phyloP scores from a whole-genome alignment of 768 basidiomycete genomes.

The Roridomyces roridus region DNA sequence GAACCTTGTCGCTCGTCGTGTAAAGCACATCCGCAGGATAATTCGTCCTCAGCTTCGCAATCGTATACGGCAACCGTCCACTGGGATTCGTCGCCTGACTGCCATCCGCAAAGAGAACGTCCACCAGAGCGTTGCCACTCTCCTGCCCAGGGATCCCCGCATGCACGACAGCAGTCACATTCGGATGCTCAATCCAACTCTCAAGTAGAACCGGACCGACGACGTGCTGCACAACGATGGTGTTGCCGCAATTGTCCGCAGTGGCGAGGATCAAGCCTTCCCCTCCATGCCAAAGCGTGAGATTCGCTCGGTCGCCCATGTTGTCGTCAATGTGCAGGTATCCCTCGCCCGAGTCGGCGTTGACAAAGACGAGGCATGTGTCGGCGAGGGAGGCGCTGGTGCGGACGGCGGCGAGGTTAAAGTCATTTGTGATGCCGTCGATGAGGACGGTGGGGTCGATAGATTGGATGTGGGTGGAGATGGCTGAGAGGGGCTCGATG shows the following conservation, averaged over 20 bases:
- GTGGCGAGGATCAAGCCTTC: conserved; percentile 49
- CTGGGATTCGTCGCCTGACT: conserved; percentile 50
- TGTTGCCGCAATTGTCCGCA: conserved; percentile 60
- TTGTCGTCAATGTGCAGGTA: conserved; percentile 48
- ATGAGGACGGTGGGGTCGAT: conserved; percentile 40
- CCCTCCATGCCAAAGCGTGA: conserved; percentile 49
- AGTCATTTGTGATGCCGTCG: conserved; percentile 42
- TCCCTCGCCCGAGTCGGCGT: conserved; percentile 17
- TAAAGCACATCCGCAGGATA: conserved; percentile 40
- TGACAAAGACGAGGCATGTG: conserved; percentile 13
- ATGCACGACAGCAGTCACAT: conserved; percentile 47
- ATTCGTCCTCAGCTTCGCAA: conserved; percentile 56
- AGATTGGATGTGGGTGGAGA: conserved; percentile 13
- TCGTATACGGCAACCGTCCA: conserved; percentile 55
- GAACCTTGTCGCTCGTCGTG: not conserved
- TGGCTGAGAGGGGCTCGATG: conserved; percentile 18
- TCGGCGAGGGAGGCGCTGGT: conserved; percentile 1
- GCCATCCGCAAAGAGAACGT: conserved; percentile 62
- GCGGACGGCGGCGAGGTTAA: conserved; percentile 38
- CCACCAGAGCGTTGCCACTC: conserved; percentile 60
- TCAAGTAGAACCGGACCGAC: conserved; percentile 66
- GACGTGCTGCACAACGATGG: conserved; percentile 66
- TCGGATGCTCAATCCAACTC: conserved; percentile 68
- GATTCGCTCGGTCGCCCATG: conserved; percentile 35
- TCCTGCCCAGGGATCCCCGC: conserved; percentile 65